Conservation (phyloP, 345 rosid genomes). For the Rhodamnia rubescens region DNA sequence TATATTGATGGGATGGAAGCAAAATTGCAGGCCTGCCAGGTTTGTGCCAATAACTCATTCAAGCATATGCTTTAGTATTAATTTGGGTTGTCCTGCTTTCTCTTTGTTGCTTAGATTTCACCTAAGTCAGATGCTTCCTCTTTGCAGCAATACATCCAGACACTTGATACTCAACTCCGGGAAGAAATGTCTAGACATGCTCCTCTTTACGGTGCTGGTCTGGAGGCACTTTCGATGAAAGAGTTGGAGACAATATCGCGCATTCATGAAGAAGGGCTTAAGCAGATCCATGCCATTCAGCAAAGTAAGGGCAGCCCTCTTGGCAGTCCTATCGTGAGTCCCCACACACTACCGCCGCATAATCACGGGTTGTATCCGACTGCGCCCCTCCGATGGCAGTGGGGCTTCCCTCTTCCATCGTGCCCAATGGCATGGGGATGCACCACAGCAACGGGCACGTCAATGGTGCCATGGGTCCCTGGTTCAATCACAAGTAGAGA, state of each 20-base stretch:
- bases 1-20: constrained; percentile 93
- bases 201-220: constrained; percentile 87
- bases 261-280: constrained; percentile 92
- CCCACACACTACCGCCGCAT: constrained; percentile 45
- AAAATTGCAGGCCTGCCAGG: constrained; percentile 86
- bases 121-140: background rate
- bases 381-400: constrained; percentile 67
- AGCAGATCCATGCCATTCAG: constrained; percentile 73
- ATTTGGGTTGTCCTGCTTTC: background rate
- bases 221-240: constrained; percentile 83
- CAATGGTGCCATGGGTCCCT: constrained; percentile 65
- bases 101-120: background rate
- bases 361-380: constrained; percentile 59
- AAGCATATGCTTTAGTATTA: background rate
- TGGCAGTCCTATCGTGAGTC: constrained; percentile 56
- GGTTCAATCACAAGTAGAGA: constrained; percentile 61
- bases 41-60: constrained; percentile 5
- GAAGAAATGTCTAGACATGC: constrained; percentile 93
- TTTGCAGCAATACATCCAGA: constrained; percentile 80
- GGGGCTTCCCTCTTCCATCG: constrained; percentile 51
- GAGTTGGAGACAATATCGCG: constrained; percentile 82
- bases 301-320: constrained; percentile 70
- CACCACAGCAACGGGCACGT: constrained; percentile 70
- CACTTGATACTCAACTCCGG: constrained; percentile 60
- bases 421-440: constrained; percentile 62